Evolutionary conservation across 2,329 filamentous ascomycete species (phyloP).

Genomic region (Pestalotiopsis sp.): DNA sequence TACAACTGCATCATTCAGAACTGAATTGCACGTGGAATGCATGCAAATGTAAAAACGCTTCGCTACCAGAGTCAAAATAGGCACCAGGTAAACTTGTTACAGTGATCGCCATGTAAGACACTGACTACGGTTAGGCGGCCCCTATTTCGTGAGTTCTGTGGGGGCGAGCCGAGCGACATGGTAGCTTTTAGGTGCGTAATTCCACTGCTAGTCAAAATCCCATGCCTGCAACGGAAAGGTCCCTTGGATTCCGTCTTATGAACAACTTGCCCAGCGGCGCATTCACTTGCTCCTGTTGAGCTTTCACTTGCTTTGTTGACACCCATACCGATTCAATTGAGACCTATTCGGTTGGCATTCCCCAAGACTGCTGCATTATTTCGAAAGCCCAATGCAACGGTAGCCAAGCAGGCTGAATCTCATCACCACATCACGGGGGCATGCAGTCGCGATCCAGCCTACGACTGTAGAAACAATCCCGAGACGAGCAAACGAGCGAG

Average conservation of each 20-base stretch:
- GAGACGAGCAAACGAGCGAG: background rate
- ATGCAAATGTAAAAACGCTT: background rate
- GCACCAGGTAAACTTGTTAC: background rate
- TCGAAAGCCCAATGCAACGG: background rate
- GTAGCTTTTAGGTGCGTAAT: background rate
- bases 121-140: background rate
- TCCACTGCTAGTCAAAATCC: background rate
- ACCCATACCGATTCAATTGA: background rate
- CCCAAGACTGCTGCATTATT: background rate
- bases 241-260: background rate
- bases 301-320: background rate
- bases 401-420: background rate
- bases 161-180: background rate
- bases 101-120: background rate
- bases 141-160: slow-evolving; percentile 2
- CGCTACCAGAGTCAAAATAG: background rate
- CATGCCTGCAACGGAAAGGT: background rate
- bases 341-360: background rate
- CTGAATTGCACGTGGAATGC: no score
- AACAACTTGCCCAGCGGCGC: background rate
- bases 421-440: background rate
- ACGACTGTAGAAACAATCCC: background rate
- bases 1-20: no score
- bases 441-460: background rate
- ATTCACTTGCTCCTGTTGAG: background rate